These are phyloP conservation scores for Arthrobotrys sphaeroides DNA, from an alignment of 2,329 filamentous ascomycete species.

Conservation along the genomic window DNA sequence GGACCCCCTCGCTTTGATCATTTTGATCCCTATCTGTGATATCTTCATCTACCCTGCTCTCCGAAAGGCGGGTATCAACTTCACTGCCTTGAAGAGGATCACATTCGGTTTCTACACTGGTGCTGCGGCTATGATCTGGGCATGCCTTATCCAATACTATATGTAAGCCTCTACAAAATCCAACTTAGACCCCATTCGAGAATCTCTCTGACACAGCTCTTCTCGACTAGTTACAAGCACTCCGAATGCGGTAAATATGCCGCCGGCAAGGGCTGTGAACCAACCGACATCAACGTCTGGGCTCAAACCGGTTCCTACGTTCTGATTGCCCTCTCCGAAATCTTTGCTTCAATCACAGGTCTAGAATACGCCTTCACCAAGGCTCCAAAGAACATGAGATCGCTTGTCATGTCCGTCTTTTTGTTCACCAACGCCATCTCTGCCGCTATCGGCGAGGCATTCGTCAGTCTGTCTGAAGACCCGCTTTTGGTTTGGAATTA, in stretches of 20 bases:
- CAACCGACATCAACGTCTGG: conserved; percentile 73
- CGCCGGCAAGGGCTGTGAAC: conserved; percentile 58
- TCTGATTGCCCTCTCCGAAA: conserved; percentile 68
- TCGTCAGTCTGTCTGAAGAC: conserved; percentile 71
- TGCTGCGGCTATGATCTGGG: conserved; percentile 64
- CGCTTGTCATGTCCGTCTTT: conserved; percentile 73
- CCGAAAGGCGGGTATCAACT: conserved; percentile 37
- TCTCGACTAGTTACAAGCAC: conserved; percentile 45
- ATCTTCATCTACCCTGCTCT: conserved; percentile 50
- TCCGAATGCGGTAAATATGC: conserved; percentile 53
- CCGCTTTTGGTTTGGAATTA: conserved; percentile 79
- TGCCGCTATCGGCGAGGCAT: conserved; percentile 75
- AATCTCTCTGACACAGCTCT: background rate
- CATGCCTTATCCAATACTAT: conserved; percentile 62
- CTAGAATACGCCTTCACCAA: conserved; percentile 81
- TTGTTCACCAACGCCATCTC: conserved; percentile 77
- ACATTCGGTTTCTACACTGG: conserved; percentile 45
- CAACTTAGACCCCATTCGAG: background rate
- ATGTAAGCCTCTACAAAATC: conserved; percentile 20
- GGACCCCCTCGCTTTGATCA: conserved; percentile 58
- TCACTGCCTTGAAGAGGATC: conserved; percentile 61
- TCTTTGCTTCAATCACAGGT: conserved; percentile 69
- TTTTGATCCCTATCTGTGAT: conserved; percentile 59
- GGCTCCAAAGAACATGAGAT: conserved; percentile 81
- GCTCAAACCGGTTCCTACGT: conserved; percentile 65